Base-by-base conservation (phyloP, 768 basidiomycete species). In the Xanthoconium stramineum region DNA sequence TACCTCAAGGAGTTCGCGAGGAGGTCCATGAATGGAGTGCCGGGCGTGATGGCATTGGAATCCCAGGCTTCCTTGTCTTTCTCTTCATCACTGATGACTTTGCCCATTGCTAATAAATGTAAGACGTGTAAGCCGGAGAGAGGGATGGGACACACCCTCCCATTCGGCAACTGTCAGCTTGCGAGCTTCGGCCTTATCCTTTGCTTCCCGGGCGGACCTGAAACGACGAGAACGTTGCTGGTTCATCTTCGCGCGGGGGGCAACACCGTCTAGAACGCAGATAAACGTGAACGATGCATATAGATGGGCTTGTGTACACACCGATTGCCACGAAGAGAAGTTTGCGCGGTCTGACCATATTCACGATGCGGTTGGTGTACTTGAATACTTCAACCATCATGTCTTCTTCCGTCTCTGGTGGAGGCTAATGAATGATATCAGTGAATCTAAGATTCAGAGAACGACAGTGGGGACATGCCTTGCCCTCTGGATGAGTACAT, bases 211-310 rank as follows among this genome's bases (percentile, higher is more conserved):
- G 3, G 93, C 86, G 20, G 94, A 84, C 57, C 97, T 84, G 76
- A 99, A 99, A 53, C 97, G 93, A 62, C 97, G 82, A 15, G 94
- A 94, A 11, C 97, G 92, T 71, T 99, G 97, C 68, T 99, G 97
- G 69, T 99, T 99, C 97, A 99, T 99, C 76, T 99, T 99, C 38
- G 97, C 97, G 65, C 96, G 86, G 33, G 96, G 96, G 10, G 96
- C 96, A 20, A 98, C 96, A 57, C 96, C 96, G 66, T 98, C 95
- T 96, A 53, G 40, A 42, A 48, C 29, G 37, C n/a, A 48, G 30
- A 24, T 33, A 35, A 47, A 47, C 37, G 35, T 60, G 45, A 53
- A 55, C 13, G 19, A 56, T 17, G 8, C 15, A n/a, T 33, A 13
- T 39, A 29, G 19, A 53, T n/a, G 30, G 24, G 15, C 24, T 24